Base-by-base conservation (phyloP, 2,329 filamentous ascomycete genomes). In the Penicillium sp. region DNA sequence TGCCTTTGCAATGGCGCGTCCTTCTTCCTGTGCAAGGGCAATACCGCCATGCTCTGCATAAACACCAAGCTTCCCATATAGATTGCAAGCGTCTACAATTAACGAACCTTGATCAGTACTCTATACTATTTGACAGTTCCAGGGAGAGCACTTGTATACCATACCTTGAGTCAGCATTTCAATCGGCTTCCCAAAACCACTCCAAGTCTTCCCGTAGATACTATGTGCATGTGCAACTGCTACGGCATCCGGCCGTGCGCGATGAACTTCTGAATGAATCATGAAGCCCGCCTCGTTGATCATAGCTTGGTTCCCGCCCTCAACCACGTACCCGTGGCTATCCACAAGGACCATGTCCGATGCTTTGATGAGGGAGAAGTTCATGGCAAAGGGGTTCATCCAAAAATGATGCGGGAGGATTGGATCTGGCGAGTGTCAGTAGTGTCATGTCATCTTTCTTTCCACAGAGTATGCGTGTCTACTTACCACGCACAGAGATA, bases 11-110 rank as follows among this genome's bases (percentile, higher is more conserved):
- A 81, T 78, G 18, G 72, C 67, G 14, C 71, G 63, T 1, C 77
- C 78, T 58, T 81, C 79, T 53, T 77, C 74, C 32, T 69, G 65
- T 0, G 68, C 73, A 21, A 81, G 60, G 0, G 79, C 78, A 2
- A 79, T 71, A 4, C 79, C 79, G 1, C 78, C 77, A 59, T 79
- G 81, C 14, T 66, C 69, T 10, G 73, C 63, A 50, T 80, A 80
- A 3, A 72, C 59, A 1, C 60, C 58, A 31, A 65, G 63, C 13
- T 67, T 55, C 13, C 56, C 50, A 22, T 66, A 70, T 48, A 71
- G 68, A 47, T 54, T 64, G 39, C 58, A 67, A 11, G 55, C 50
- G 45, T 58, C 50, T 58, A n/a, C 13, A n/a, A 14, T 4, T 1
- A 13, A n/a, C 13, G 3, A 34, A 48, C 3, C 3, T 21, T 31